Evolutionary conservation across 1,284 basidiomycete species (phyloP), one percentile per base, ranked within the genome.

Genomic region (Mycena sp.): DNA sequence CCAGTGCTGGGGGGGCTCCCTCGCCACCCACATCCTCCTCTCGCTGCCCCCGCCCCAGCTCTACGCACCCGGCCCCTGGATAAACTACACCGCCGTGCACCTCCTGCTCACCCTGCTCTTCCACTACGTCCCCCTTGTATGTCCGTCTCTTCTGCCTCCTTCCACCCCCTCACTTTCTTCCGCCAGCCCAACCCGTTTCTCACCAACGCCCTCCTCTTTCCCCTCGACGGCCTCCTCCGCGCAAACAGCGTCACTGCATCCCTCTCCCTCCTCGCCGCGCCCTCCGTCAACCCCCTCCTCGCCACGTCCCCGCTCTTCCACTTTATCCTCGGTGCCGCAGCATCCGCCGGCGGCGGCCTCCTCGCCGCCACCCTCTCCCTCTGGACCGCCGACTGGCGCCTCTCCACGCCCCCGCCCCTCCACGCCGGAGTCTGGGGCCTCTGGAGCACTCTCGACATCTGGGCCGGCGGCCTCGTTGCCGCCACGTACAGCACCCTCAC

Each of bases 1-100:
- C 19, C 45, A 83, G 81, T 77, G 77, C 56, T 85, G 83, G 83
- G 82, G 82, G 23, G 84, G 83, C 29, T 76, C 77, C 16, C 37
- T 84, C 2, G 64, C 78, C 7, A 77, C 81, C 0, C 79, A 82
- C 70, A 63, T 78, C 21, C 68, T 84, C 16, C 74, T 85, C 1
- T 74, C 74, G 32, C 67, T 83, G 25, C 80, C 82, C 1, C 79
- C 81, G n/a, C 82, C 82, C 0, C 76, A 78, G 69, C 70, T 85
- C 26, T 82, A 84, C 67, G 78, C 79, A 1, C 64, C 77, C 30
- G 69, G 75, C 21, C 81, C 80, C 12, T 83, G 78, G 65, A 76
- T 81, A 61, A 83, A 81, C 70, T 85, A 85, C 66, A 64, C 83
- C 28, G 69, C 76, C 1, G 77, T 81, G 2, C 83, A 85, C 66